These are phyloP conservation scores for Aegilops tauschii DNA, from an alignment of 176 grass and related monocot species.

Conservation along the genomic window DNA sequence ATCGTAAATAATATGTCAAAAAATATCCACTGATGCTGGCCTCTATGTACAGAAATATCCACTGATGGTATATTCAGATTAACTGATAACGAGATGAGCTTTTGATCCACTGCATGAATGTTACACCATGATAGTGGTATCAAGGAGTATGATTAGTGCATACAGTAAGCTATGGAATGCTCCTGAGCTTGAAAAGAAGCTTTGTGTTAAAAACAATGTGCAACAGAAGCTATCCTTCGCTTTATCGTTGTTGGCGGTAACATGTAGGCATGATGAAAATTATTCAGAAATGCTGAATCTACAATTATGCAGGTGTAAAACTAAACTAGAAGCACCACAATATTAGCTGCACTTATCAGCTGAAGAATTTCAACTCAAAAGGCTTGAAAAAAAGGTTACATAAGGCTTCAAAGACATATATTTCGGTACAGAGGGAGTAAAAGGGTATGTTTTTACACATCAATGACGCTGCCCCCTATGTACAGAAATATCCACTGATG, in stretches of 20 bases:
- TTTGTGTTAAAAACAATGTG: no score
- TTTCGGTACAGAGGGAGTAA: no score
- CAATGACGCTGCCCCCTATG: not conserved
- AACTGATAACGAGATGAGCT: not conserved
- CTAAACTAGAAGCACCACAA: no score
- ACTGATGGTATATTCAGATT: not conserved
- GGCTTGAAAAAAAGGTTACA: no score
- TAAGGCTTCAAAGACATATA: no score
- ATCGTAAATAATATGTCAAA: not conserved
- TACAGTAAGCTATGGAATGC: not conserved
- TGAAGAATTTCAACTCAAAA: no score
- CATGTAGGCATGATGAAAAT: no score
- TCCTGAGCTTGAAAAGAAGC: not conserved
- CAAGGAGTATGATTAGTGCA: not conserved
- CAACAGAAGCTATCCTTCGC: no score
- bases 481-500: not conserved
- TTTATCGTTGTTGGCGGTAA: no score
- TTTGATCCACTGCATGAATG: not conserved
- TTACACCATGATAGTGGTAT: not conserved
- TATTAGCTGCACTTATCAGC: no score
- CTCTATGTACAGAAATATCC: not conserved
- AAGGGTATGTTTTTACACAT: not conserved
- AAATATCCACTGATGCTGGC: not conserved
- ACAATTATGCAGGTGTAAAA: no score
- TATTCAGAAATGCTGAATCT: no score